A percentile compares a stretch with the other conserved stretches of the same genome.
Conservation (phyloP, 495 filamentous ascomycete species). For the Aspergillus steynii region DNA sequence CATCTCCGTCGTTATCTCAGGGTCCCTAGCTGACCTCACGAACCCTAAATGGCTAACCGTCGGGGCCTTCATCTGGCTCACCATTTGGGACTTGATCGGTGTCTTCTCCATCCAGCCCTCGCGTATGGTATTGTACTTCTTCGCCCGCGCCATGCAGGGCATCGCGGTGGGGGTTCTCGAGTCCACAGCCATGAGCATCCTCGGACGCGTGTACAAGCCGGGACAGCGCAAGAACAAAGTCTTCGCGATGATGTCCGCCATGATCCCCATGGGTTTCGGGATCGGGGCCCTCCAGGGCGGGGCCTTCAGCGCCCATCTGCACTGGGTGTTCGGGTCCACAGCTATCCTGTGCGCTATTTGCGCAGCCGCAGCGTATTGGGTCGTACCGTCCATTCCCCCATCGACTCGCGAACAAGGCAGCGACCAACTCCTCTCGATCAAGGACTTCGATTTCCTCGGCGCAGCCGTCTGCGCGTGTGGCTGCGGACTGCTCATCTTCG, state of each 20-base stretch:
- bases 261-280: conserved; percentile 27
- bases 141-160: conserved; percentile 32
- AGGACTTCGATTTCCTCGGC: conserved; percentile 30
- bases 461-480: conserved; percentile 23
- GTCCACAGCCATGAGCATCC: conserved; percentile 31
- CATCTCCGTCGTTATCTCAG: conserved; percentile 44
- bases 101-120: conserved; percentile 38
- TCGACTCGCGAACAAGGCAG: too few relatives aligned
- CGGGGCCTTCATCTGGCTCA: conserved; percentile 42
- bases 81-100: conserved; percentile 41
- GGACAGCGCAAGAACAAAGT: conserved; percentile 32
- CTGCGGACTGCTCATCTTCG: conserved; percentile 31
- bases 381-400: conserved; percentile 24
- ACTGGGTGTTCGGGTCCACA: conserved; percentile 33
- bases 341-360: conserved; percentile 26
- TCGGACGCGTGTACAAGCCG: conserved; percentile 32
- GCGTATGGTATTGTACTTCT: conserved; percentile 28
- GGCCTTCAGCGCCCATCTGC: conserved; percentile 23
- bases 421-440: conserved; percentile 11
- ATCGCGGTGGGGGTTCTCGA: conserved; percentile 30
- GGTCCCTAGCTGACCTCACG: conserved; percentile 43
- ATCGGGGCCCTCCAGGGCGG: conserved; percentile 30
- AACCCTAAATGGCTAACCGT: conserved; percentile 43
- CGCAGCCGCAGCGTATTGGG: conserved; percentile 21
- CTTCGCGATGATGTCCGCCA: conserved; percentile 31